Evolutionary conservation across 805 yeast genomes (phyloP).

Genomic region (Vanderwaltozyma yarrowii): DNA sequence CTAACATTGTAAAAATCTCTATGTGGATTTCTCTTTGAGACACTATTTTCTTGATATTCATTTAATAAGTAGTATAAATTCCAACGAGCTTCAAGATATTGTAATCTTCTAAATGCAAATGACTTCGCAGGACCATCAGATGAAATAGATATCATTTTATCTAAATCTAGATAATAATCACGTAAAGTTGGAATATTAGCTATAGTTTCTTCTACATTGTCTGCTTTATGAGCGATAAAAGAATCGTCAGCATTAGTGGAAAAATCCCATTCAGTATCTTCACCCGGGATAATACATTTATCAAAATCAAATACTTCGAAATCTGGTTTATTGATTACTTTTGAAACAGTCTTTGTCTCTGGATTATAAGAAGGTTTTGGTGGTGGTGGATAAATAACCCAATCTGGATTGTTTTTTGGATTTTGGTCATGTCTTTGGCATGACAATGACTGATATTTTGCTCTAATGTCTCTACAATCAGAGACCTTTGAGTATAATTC

Average conservation of each 20-base stretch:
- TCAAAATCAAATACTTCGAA: slow-evolving; percentile 34
- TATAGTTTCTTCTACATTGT: slow-evolving; percentile 28
- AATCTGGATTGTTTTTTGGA: slow-evolving; percentile 66
- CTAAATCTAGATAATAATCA: slow-evolving; percentile 80
- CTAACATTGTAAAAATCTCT: slow-evolving; percentile 50
- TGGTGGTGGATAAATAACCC: slow-evolving; percentile 88
- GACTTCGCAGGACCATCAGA: slow-evolving; percentile 96
- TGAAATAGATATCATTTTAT: slow-evolving; percentile 58
- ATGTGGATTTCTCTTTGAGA: slow-evolving; percentile 87
- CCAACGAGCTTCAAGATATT: slow-evolving; percentile 95
- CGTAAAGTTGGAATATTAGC: slow-evolving; percentile 69
- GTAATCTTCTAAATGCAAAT: slow-evolving; percentile 87
- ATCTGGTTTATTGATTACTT: slow-evolving; percentile 32
- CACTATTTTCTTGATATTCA: slow-evolving; percentile 86
- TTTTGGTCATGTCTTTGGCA: slow-evolving; percentile 65
- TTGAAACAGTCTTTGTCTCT: slow-evolving; percentile 42
- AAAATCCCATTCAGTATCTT: slow-evolving; percentile 46
- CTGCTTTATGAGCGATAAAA: slow-evolving; percentile 45
- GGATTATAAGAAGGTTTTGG: slow-evolving; percentile 83
- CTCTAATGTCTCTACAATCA: slow-evolving; percentile 62
- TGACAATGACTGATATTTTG: slow-evolving; percentile 62
- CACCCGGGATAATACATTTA: slow-evolving; percentile 35
- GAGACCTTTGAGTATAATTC: slow-evolving; percentile 53
- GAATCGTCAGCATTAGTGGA: slow-evolving; percentile 53
- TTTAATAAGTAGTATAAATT: slow-evolving; percentile 77